Base-by-base conservation (phyloP, 129 eudicot genomes). In the Tagetes erecta region DNA sequence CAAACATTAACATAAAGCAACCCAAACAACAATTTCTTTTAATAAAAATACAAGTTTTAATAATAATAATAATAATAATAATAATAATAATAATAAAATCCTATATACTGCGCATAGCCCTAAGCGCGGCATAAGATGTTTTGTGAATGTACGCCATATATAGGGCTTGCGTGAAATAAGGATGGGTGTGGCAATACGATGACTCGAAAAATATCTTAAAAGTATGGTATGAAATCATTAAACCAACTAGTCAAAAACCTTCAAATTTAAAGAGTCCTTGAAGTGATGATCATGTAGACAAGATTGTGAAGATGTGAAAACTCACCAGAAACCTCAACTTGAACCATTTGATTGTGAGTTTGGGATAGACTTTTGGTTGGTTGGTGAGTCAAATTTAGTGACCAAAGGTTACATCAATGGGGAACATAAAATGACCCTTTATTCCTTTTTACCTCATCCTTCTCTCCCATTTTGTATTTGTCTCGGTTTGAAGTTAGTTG, bases 341-440 rank as follows among this genome's bases (percentile, higher is more conserved):
- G 42, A 62, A 12, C 67, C n/a, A 30, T 56, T 42, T 31, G 57
- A 42, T 58, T 4, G 35, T 73, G 70, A 35, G 60, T 45, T 57
- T 12, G n/a, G 14, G 49, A 47, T n/a, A 74, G 63, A 7, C 36
- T 58, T 58, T 55, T 59, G 37, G 35, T 46, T 49, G 10, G 34
- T 38, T 71, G 66, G 77, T 51, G 52, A 33, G 78, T 62, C 77
- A 71, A 78, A 45, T 49, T 78, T 78, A 45, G 41, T 51, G 82
- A 64, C 82, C 72, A 72, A 62, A 71, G 57, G 78, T 78, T 71
- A 63, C 77, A 71, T 78, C 82, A 33, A 64, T 10, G 56, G 82
- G 82, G 77, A 64, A 78, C 82, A 78, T 33, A 71, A 62, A 39
- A 71, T 78, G 77, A 78, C 78, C 46, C 67, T 78, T 71, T 64